These are phyloP conservation scores for Trametes gibbosa DNA, from an alignment of 768 basidiomycete species.

Conservation along the genomic window DNA sequence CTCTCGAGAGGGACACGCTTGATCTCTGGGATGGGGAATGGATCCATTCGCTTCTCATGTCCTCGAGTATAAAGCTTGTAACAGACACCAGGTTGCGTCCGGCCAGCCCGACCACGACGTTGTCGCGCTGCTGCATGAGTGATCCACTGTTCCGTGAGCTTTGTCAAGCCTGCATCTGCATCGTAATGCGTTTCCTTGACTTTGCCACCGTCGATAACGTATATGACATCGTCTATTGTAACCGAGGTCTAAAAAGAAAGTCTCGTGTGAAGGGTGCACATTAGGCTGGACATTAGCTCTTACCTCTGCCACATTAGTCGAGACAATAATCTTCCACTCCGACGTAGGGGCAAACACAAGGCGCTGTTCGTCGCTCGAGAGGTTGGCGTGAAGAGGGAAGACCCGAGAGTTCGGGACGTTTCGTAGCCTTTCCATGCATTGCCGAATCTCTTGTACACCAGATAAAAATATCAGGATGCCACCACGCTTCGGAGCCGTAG, in stretches of 20 bases:
- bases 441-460: conserved; percentile 86
- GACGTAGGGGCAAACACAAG: conserved; percentile 63
- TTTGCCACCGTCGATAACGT: conserved; percentile 81
- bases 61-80: conserved; percentile 84
- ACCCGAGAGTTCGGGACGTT: conserved; percentile 38
- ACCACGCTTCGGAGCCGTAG: conserved; percentile 44
- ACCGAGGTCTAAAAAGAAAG: conserved; percentile 65
- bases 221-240: conserved; percentile 86
- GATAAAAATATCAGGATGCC: conserved; percentile 87
- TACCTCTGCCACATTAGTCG: conserved; percentile 92
- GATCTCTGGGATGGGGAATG: conserved; percentile 85
- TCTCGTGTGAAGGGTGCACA: not conserved
- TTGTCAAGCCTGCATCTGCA: conserved; percentile 66
- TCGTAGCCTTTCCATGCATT: conserved; percentile 64
- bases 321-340: conserved; percentile 80
- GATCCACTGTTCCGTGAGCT: conserved; percentile 77
- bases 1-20: conserved; percentile 82
- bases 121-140: conserved; percentile 79
- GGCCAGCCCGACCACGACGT: conserved; percentile 85
- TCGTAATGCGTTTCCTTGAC: conserved; percentile 83
- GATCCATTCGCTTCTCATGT: conserved; percentile 64
- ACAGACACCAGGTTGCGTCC: conserved; percentile 78
- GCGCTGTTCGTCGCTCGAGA: conserved; percentile 81
- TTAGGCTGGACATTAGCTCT: conserved; percentile 19
- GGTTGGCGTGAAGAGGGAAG: conserved; percentile 85